Conservation (phyloP, 345 rosid genomes). For the Salix brachista region DNA sequence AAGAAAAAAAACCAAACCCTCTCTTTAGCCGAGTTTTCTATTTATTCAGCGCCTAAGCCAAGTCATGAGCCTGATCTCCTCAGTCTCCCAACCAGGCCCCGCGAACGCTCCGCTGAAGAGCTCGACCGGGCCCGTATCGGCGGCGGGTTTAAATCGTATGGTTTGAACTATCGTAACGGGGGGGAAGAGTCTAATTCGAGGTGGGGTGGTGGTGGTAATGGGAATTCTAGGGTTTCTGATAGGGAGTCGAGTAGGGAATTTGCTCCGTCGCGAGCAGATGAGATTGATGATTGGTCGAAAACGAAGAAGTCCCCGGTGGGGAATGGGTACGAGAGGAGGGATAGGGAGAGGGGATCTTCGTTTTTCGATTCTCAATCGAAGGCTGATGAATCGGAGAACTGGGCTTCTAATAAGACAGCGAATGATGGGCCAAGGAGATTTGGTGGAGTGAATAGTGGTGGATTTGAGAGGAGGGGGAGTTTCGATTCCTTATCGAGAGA, state of each 20-base stretch:
- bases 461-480: constrained; percentile 60
- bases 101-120: constrained; percentile 79
- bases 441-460: constrained; percentile 18
- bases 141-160: constrained; percentile 64
- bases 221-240: constrained; percentile 46
- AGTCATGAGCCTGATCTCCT: constrained; percentile 39
- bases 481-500: constrained; percentile 65
- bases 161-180: constrained; percentile 24
- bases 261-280: constrained; percentile 80
- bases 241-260: constrained; percentile 48
- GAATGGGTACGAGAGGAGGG: constrained; percentile 33
- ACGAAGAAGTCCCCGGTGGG: constrained; percentile 51
- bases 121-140: constrained; percentile 72
- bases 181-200: constrained; percentile 51
- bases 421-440: constrained; percentile 33
- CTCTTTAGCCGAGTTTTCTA: constrained; percentile 58
- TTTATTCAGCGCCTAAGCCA: constrained; percentile 31
- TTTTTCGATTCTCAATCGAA: constrained; percentile 64
- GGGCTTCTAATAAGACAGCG: constrained; percentile 61
- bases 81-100: constrained; percentile 82
- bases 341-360: constrained; percentile 42
- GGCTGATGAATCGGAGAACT: constrained; percentile 82
- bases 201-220: constrained; percentile 37
- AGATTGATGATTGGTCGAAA: constrained; percentile 83
- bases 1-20: constrained; percentile 67